Base-by-base conservation (phyloP, 2,329 filamentous ascomycete species). In the Phoma sp. region DNA sequence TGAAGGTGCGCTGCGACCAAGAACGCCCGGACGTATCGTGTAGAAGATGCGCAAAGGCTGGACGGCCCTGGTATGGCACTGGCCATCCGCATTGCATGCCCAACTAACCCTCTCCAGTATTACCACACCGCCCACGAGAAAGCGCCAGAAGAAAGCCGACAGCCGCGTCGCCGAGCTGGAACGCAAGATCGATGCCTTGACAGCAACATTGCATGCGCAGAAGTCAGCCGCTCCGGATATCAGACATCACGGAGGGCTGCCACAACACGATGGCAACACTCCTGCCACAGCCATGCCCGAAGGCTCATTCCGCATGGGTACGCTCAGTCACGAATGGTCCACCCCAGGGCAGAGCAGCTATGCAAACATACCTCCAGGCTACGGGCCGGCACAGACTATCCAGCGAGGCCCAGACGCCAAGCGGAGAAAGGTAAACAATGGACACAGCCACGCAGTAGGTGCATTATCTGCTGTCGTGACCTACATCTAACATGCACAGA, bases 91-190 rank as follows among this genome's bases (percentile, higher is more conserved):
- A 36, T 23, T 14, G n/a, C 26, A 4, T 36, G 12, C 6, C 25
- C 33, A 6, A 23, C 53, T 62, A 26, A 60, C 50, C 29, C 10
- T 33, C 11, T 12, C 25, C 33, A 65, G 69, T 57, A 68, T 75
- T 42, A 76, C 74, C 57, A 96, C 91, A 1, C 85, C 87, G 59
- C 91, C 85, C 0, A 86, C 81, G 12, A 77, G 91, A 33, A 96
- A 96, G 77, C 83, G 92, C 37, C 91, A 93, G 78, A 96, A 93
- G 80, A 96, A 96, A 81, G 92, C 91, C 47, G 93, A 96, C 72
- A 93, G 87, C 61, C 84, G 92, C 45, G 92, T 97, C 11, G 89
- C 92, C 7, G 92, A 96, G 78, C 81, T 97, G 45, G 92, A 96
- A 80, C 92, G 89, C 80, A 96, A 96, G 79, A 93, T 96, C 60